Conservation (phyloP, 371 early-diverging fungal genomes). For the Rhizopus arrhizus region DNA sequence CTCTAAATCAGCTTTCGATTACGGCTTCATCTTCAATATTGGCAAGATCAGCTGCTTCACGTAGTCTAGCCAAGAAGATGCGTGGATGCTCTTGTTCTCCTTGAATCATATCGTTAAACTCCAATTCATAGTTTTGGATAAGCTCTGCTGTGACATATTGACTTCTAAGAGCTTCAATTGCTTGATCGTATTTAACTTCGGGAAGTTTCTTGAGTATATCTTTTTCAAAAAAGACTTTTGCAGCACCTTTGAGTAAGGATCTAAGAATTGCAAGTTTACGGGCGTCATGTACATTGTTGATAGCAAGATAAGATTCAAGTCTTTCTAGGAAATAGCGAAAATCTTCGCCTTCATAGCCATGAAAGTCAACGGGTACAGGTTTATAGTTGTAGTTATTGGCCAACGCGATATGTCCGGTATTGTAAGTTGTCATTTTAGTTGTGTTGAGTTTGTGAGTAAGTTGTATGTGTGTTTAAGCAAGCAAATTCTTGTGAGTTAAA, state of each 20-base stretch:
- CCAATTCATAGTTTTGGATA: background rate
- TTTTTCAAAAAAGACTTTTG: too few species aligned
- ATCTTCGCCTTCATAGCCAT: constrained; percentile 20
- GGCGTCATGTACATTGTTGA: background rate
- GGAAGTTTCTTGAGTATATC: too few species aligned
- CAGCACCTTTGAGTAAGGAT: constrained; percentile 5
- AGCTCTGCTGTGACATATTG: constrained; percentile 7
- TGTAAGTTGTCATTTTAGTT: too few species aligned
- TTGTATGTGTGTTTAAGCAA: too few species aligned
- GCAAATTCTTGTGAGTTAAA: too few species aligned
- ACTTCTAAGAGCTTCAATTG: background rate
- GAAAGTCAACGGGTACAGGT: constrained; percentile 5
- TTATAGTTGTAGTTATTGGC: too few species aligned
- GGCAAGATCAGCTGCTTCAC: constrained; percentile 12
- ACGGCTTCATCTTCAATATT: constrained; percentile 1
- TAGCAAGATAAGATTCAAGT: constrained; percentile 13
- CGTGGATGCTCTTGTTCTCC: background rate
- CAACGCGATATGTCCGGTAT: too few species aligned
- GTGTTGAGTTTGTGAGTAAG: too few species aligned
- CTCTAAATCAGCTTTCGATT: background rate
- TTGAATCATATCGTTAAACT: background rate
- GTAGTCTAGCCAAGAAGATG: constrained; percentile 1
- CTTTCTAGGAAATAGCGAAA: constrained; percentile 13
- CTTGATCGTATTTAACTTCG: background rate
- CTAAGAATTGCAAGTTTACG: constrained; percentile 2